Percentiles rank a stretch among this genome's conserved stretches.
These are phyloP conservation scores for Diplodia corticola DNA, from an alignment of 2,329 filamentous ascomycete species.

Conservation along the genomic window DNA sequence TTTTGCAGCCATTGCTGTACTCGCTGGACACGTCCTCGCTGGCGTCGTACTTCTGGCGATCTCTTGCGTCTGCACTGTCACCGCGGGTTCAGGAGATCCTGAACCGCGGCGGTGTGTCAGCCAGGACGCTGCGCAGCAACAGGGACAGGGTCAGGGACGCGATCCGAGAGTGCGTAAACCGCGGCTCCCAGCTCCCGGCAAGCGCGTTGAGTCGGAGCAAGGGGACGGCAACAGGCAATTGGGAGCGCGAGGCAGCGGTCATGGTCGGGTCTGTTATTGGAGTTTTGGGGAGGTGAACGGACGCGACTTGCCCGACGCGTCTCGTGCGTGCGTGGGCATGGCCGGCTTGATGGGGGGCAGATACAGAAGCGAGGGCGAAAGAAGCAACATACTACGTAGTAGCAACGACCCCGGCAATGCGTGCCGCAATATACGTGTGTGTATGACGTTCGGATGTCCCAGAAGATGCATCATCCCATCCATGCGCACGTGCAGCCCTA, in stretches of 20 bases:
- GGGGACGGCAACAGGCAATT: slow-evolving; percentile 56
- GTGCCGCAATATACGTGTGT: neutral
- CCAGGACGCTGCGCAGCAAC: slow-evolving; percentile 76
- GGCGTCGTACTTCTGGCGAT: slow-evolving; percentile 90
- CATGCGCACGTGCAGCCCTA: neutral
- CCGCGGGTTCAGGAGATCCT: slow-evolving; percentile 82
- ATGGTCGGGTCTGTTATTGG: slow-evolving; percentile 85
- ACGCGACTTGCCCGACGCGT: neutral
- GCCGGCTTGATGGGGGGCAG: slow-evolving; percentile 1
- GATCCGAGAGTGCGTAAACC: slow-evolving; percentile 78
- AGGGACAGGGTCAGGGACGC: slow-evolving; percentile 72
- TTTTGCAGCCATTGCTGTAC: slow-evolving; percentile 71
- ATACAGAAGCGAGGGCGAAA: neutral
- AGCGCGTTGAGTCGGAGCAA: slow-evolving; percentile 49
- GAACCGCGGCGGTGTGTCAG: slow-evolving; percentile 77
- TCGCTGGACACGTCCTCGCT: slow-evolving; percentile 86
- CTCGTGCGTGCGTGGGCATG: neutral
- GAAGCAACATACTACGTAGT: slow-evolving; percentile 8
- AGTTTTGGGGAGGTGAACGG: slow-evolving; percentile 39
- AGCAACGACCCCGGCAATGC: neutral
- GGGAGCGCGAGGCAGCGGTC: slow-evolving; percentile 90
- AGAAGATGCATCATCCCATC: neutral
- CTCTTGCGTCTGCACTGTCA: slow-evolving; percentile 75
- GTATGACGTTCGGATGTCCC: neutral
- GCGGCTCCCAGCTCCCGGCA: slow-evolving; percentile 69